Percentiles rank a stretch among this genome's conserved stretches.
phyloP scores from a whole-genome alignment of 306 rosid genomes.

The Fragaria ananassa region DNA sequence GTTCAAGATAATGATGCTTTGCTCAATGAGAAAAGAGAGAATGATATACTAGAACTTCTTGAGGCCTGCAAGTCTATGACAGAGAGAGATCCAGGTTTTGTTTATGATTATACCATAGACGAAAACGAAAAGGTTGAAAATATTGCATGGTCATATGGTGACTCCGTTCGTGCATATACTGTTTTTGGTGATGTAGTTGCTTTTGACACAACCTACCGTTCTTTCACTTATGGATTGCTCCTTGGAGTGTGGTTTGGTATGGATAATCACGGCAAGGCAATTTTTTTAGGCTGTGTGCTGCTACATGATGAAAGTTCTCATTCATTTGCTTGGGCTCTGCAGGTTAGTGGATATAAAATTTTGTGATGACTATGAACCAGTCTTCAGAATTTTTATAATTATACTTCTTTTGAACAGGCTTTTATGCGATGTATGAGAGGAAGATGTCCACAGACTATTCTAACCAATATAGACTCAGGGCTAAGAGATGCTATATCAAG shows the following conservation, averaged over 20 bases:
- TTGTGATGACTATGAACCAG: slow-evolving; percentile 37
- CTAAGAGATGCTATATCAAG: slow-evolving; percentile 53
- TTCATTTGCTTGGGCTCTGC: slow-evolving; percentile 60
- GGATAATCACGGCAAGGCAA: slow-evolving; percentile 52
- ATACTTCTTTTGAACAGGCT: slow-evolving; percentile 48
- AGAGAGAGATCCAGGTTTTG: slow-evolving; percentile 44
- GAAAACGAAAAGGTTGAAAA: slow-evolving; percentile 51
- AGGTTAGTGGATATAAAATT: slow-evolving; percentile 48
- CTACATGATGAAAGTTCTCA: slow-evolving; percentile 59
- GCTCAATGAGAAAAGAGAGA: slow-evolving; percentile 60
- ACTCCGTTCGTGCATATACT: slow-evolving; percentile 42
- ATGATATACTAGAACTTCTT: slow-evolving; percentile 53
- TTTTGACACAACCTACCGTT: slow-evolving; percentile 52
- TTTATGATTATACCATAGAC: slow-evolving; percentile 43
- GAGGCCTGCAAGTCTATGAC: slow-evolving; percentile 48
- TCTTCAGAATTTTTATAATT: slow-evolving; percentile 23
- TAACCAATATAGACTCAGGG: slow-evolving; percentile 55
- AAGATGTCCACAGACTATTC: slow-evolving; percentile 53
- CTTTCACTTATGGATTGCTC: slow-evolving; percentile 52
- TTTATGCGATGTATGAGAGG: slow-evolving; percentile 66
- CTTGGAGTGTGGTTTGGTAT: slow-evolving; percentile 65
- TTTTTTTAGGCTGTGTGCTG: slow-evolving; percentile 48
- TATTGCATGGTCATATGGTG: slow-evolving; percentile 57
- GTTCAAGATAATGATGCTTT: slow-evolving; percentile 64
- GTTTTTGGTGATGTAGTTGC: slow-evolving; percentile 58